Evolutionary conservation across 305 asterid genomes (phyloP).

Genomic region (Fraxinus paxiana): DNA sequence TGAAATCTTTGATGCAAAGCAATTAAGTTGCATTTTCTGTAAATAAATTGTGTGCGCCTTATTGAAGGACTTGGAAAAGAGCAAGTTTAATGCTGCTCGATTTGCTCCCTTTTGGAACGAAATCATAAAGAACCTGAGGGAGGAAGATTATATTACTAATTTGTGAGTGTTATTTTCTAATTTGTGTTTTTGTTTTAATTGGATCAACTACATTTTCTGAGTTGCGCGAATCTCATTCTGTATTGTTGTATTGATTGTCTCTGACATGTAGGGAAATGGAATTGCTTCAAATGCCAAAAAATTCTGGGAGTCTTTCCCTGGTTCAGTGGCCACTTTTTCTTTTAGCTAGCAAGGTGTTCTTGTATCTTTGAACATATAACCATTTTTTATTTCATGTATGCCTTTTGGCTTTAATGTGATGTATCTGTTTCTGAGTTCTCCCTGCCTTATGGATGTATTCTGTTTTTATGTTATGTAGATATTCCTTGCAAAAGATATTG

Average conservation of each 20-base stretch:
- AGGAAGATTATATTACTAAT: conserved; percentile 77
- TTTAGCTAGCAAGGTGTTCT: conserved; percentile 81
- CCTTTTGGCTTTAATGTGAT: conserved; percentile 21
- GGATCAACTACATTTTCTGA: conserved; percentile 15
- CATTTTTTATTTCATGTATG: neutral
- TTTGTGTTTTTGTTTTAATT: conserved; percentile 19
- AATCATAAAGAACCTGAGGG: conserved; percentile 78
- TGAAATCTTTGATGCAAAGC: neutral
- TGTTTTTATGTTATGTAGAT: conserved; percentile 38
- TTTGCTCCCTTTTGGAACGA: conserved; percentile 99
- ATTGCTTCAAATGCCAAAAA: conserved; percentile 86
- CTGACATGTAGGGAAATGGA: conserved; percentile 69
- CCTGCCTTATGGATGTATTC: neutral
- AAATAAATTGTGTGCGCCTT: conserved; percentile 23
- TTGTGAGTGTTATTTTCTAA: conserved; percentile 48
- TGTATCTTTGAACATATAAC: conserved; percentile 18
- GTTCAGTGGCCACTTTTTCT: conserved; percentile 99
- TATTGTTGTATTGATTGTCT: conserved; percentile 23
- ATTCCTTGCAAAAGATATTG: conserved; percentile 89
- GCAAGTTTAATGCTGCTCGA: conserved; percentile 68
- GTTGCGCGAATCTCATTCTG: conserved; percentile 12
- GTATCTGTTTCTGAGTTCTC: conserved; percentile 10
- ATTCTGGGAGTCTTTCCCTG: conserved; percentile 56
- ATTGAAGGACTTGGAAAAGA: conserved; percentile 57
- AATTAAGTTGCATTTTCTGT: conserved; percentile 18